Conservation (phyloP, 2,329 filamentous ascomycete genomes). For the Fusarium sp. region DNA sequence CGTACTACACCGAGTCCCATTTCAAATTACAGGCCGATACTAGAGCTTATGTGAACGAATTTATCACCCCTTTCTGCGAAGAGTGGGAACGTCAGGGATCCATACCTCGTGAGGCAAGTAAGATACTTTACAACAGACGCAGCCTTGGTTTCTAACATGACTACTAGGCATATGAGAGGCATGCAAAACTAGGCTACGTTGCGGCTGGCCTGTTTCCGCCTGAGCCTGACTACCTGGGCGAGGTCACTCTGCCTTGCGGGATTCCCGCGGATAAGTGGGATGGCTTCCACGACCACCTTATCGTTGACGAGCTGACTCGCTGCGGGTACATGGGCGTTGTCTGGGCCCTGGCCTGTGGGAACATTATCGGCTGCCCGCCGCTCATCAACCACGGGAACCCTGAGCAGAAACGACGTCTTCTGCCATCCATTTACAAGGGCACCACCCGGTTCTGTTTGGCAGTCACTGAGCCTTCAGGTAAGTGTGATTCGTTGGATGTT, state of each 20-base stretch:
- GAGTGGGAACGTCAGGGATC: constrained; percentile 73
- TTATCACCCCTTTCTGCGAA: constrained; percentile 68
- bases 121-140: background rate
- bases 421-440: constrained; percentile 20
- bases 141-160: background rate
- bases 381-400: constrained; percentile 72
- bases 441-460: constrained; percentile 32
- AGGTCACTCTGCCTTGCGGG: constrained; percentile 36
- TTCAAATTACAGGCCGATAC: constrained; percentile 67
- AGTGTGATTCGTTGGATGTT: background rate
- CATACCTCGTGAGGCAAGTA: constrained; percentile 56
- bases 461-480: constrained; percentile 29
- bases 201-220: background rate
- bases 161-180: background rate
- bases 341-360: constrained; percentile 69
- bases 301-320: constrained; percentile 66
- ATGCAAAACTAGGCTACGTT: background rate
- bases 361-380: constrained; percentile 72
- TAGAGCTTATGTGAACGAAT: constrained; percentile 68
- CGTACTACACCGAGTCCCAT: constrained; percentile 74
- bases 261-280: constrained; percentile 64
- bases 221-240: background rate
- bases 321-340: constrained; percentile 66
- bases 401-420: constrained; percentile 44
- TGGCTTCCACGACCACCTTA: constrained; percentile 67